Conservation (phyloP, 148 eudicot genomes). For the Arbutus unedo region DNA sequence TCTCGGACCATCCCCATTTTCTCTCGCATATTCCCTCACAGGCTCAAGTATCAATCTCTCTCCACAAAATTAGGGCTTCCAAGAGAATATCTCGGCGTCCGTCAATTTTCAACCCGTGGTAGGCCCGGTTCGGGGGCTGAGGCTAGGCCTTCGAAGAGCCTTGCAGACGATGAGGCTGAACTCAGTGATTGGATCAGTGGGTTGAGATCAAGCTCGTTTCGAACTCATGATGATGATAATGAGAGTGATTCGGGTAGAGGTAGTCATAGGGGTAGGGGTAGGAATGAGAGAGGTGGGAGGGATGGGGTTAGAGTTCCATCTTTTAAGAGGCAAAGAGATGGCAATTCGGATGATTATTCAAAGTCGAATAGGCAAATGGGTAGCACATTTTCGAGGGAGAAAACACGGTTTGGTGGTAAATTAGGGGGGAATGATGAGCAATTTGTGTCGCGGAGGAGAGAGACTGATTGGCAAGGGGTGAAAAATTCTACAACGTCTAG, state of each 20-base stretch:
- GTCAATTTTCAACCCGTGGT: slow-evolving; percentile 28
- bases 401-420: slow-evolving; percentile 17
- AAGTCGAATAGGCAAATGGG: slow-evolving; percentile 16
- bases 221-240: slow-evolving; percentile 36
- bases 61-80: slow-evolving; percentile 28
- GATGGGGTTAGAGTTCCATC: slow-evolving; percentile 12
- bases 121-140: slow-evolving; percentile 23
- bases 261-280: slow-evolving; percentile 24
- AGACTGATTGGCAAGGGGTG: slow-evolving; percentile 1
- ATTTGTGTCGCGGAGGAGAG: slow-evolving; percentile 12
- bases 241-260: slow-evolving; percentile 13
- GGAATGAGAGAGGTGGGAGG: slow-evolving; percentile 18
- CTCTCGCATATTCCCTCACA: slow-evolving; percentile 56
- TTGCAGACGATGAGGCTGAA: slow-evolving; percentile 84
- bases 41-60: slow-evolving; percentile 38
- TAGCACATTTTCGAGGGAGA: slow-evolving; percentile 18
- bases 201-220: slow-evolving; percentile 50
- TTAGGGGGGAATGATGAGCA: slow-evolving; percentile 7
- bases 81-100: slow-evolving; percentile 12
- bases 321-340: slow-evolving; percentile 41
- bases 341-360: slow-evolving; percentile 24
- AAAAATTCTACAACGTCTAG: background rate
- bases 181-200: slow-evolving; percentile 78
- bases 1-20: slow-evolving; percentile 30
- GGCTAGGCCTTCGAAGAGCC: slow-evolving; percentile 46